These are phyloP conservation scores for Manihot esculenta DNA, from an alignment of 441 rosid genomes.

Conservation along the genomic window DNA sequence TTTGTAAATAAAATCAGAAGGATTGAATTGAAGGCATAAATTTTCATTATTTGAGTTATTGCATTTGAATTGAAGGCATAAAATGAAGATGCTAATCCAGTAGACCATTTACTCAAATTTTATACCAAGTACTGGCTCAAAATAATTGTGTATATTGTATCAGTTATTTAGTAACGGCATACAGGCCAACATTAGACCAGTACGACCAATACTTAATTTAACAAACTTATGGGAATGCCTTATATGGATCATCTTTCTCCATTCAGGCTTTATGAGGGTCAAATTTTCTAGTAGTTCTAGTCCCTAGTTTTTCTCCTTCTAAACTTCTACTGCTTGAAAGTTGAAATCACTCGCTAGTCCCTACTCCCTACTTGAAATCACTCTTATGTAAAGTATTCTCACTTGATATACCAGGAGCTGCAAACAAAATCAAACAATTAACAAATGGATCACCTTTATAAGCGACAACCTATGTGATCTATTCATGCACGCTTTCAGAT, in stretches of 20 bases:
- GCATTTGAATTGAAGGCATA: neutral
- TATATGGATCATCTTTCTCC: neutral
- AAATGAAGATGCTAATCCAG: neutral
- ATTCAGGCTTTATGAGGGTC: neutral
- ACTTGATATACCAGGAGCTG: neutral
- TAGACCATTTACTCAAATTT: too few relatives aligned
- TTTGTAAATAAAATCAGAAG: neutral
- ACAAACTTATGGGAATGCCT: neutral
- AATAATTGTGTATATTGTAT: neutral
- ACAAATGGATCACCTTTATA: neutral
- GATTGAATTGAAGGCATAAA: neutral
- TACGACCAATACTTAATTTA: neutral
- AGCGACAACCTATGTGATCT: neutral
- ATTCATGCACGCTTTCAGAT: neutral
- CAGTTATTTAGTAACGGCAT: too few relatives aligned
- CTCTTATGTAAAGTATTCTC: neutral
- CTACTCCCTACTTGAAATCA: too few relatives aligned
- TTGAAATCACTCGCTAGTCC: neutral
- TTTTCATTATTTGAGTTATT: neutral
- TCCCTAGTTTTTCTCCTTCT: neutral
- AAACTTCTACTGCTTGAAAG: neutral
- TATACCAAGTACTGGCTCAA: neutral
- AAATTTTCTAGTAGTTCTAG: neutral
- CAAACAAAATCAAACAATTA: neutral
- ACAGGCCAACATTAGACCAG: too few relatives aligned